Conservation (phyloP, 495 filamentous ascomycete species). For the Xylaria grammica region DNA sequence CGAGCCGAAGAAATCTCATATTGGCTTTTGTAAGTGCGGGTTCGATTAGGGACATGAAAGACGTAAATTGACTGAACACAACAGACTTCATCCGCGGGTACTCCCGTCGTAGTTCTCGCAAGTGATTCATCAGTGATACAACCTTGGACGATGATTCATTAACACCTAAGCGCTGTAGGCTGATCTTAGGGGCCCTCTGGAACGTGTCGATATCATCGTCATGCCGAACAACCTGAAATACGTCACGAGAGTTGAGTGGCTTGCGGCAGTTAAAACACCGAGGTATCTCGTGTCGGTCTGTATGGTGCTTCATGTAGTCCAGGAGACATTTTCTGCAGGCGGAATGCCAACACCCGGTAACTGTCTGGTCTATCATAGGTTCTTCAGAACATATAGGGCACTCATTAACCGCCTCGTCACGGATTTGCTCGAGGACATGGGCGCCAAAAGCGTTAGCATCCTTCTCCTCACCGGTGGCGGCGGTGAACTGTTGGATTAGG, state of each 20-base stretch:
- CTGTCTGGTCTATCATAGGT: conserved; percentile 89
- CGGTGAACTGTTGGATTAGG: conserved; percentile 81
- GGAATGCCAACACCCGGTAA: conserved; percentile 95
- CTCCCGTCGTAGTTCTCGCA: conserved; percentile 66
- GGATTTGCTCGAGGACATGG: conserved; percentile 87
- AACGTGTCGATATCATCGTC: conserved; percentile 44
- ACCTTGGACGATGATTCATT: conserved; percentile 85
- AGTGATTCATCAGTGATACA: conserved; percentile 73
- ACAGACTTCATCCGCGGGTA: conserved; percentile 80
- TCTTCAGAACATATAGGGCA: conserved; percentile 96
- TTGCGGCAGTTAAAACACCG: conserved; percentile 90
- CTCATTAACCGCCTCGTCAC: conserved; percentile 83
- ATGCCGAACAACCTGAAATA: conserved; percentile 82
- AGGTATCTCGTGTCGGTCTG: conserved; percentile 72
- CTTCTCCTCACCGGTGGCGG: conserved; percentile 67
- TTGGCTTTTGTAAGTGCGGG: conserved; percentile 71
- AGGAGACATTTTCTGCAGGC: conserved; percentile 91
- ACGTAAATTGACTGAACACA: conserved; percentile 96
- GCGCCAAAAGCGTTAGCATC: conserved; percentile 77
- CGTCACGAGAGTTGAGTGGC: conserved; percentile 77
- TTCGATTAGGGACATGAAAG: conserved; percentile 89
- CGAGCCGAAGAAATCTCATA: conserved; percentile 83
- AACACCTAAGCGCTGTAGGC: conserved; percentile 77
- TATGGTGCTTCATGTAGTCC: conserved; percentile 85
- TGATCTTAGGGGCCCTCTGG: conserved; percentile 65